Percentiles rank a stretch among this genome's conserved stretches.
phyloP scores from a whole-genome alignment of 1,139 yeast genomes.

The Eremothecium coryli region DNA sequence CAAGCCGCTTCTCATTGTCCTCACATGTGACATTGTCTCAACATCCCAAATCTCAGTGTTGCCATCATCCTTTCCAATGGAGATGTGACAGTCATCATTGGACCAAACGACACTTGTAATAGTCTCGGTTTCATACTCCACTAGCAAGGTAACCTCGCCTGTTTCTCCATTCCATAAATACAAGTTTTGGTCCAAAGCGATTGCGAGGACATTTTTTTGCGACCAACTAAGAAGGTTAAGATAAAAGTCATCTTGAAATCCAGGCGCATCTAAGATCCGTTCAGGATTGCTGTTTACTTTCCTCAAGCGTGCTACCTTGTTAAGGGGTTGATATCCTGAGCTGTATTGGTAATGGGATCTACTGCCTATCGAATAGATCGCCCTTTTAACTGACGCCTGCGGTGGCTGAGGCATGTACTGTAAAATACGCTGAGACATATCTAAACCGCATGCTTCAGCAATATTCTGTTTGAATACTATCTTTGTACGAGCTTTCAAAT shows the following conservation, averaged over 20 bases:
- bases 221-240: slow-evolving; percentile 88
- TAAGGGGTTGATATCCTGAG: slow-evolving; percentile 9
- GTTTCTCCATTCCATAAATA: slow-evolving; percentile 90
- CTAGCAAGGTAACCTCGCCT: slow-evolving; percentile 66
- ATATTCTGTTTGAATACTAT: slow-evolving; percentile 74
- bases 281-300: slow-evolving; percentile 85
- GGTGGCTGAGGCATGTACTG: slow-evolving; percentile 89
- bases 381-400: slow-evolving; percentile 31
- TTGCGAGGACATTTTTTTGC: slow-evolving; percentile 68
- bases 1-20: slow-evolving; percentile 67
- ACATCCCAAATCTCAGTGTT: slow-evolving; percentile 90
- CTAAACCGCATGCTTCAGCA: slow-evolving; percentile 90
- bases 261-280: slow-evolving; percentile 93
- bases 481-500: slow-evolving; percentile 61
- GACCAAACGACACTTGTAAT: slow-evolving; percentile 87
- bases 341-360: slow-evolving; percentile 26
- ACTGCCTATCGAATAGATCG: slow-evolving; percentile 23
- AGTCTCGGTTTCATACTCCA: slow-evolving; percentile 34
- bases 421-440: slow-evolving; percentile 72
- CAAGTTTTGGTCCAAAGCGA: slow-evolving; percentile 76
- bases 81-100: slow-evolving; percentile 78
- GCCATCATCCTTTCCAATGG: slow-evolving; percentile 82
- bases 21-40: slow-evolving; percentile 59
- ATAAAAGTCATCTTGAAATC: slow-evolving; percentile 86
- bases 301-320: slow-evolving; percentile 37